Evolutionary conservation across 805 yeast species (phyloP), one percentile per base, ranked within the genome.

Genomic region (Monosporozyma unispora): DNA sequence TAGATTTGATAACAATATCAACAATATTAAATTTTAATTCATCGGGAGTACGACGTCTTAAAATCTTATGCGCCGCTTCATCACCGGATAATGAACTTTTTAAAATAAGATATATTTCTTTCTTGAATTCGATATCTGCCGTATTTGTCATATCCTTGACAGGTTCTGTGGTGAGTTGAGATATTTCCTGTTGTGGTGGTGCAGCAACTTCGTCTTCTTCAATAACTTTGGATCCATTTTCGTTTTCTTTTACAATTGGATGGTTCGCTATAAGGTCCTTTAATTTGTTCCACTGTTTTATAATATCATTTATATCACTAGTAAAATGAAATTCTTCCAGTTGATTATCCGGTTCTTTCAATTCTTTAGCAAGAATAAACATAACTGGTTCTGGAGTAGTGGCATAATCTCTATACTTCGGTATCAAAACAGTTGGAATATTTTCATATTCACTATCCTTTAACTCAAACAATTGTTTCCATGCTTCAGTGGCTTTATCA

Each of bases 11-110:
- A 4, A 91, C 67, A 78, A 86, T 84, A 55, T 84, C 89, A 7
- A 78, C 80, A 12, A 87, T 71, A 55, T 77, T 76, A 4, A 66
- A 65, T 55, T 81, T 78, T 43, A 77, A 72, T 8, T 70, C 62
- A 12, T 56, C 61, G 0, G 69, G 66, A 12, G 74, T 69, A 8
- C 72, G 58, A 11, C 86, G 58, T 58, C 76, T 78, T 39, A 86
- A 57, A 5, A 93, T 67, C 63, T 90, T 90, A 64, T 90, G 98
- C 1, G 87, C 89, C 0, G 96, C 91, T 70, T 93, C 99, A 56
- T 87, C 96, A 4, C 90, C 81, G 0, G 95, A 82, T 82, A 91
- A 78, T 52, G 96, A 81, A 21, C 96, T 87, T 83, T 87, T 88
- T 9, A 93, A 70, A 0, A 91, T 83, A 27, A 90, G 69, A 58